Evolutionary conservation across 164 flowering plant genomes (phyloP).

Genomic region (Taxillus chinensis): DNA sequence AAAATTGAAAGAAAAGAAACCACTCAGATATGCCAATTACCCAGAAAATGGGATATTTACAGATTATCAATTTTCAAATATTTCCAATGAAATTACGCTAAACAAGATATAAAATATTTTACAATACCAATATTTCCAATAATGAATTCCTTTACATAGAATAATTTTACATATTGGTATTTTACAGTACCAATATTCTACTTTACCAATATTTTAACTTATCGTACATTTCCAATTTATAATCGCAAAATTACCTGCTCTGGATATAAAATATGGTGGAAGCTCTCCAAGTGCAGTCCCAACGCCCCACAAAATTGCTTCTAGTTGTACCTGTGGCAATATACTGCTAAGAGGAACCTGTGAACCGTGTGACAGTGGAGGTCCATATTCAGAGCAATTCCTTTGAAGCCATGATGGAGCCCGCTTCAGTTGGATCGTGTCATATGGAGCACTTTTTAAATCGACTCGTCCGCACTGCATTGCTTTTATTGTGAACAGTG

Average conservation of each 20-base stretch:
- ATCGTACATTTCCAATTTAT: no score
- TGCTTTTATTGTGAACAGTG: conserved; percentile 78
- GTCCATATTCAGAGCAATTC: conserved; percentile 74
- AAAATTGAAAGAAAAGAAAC: no score
- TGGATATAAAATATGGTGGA: conserved; percentile 95
- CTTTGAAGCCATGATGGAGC: conserved; percentile 87
- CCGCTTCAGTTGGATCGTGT: conserved; percentile 77
- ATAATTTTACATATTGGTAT: no score
- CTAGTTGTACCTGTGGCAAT: conserved; percentile 78
- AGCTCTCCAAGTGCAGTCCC: conserved; percentile 99
- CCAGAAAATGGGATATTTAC: no score
- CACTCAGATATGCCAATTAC: no score
- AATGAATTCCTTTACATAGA: no score
- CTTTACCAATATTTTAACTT: no score
- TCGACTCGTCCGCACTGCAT: conserved; percentile 88
- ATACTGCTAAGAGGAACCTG: conserved; percentile 75
- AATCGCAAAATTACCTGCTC: conserved; percentile 53
- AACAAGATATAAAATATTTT: no score
- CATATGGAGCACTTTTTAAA: conserved; percentile 78
- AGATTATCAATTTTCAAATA: no score
- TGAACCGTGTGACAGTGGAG: conserved; percentile 35
- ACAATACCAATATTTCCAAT: no score
- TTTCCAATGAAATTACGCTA: no score
- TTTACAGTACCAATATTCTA: no score
- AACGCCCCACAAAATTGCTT: conserved; percentile 89